Evolutionary conservation across 352 stramenopile species (phyloP), one percentile per base, ranked within the genome.

Genomic region (Elongisporangium senticosum): DNA sequence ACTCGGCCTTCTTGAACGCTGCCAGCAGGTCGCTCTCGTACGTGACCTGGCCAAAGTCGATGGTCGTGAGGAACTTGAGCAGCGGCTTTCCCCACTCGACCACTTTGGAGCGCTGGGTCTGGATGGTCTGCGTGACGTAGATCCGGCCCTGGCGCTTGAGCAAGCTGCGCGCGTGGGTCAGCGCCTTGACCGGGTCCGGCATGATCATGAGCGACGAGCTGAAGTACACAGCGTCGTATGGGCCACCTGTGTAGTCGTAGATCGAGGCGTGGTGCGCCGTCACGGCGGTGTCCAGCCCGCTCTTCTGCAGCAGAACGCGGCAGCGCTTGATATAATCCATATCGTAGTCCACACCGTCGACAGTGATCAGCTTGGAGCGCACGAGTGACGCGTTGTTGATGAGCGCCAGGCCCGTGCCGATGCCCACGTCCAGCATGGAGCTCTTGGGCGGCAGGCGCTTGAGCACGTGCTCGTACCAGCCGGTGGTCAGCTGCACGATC

Each of bases 121-220:
- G 91, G 74, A 96, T 96, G 24, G 91, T 98, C 65, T 97, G 90
- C 39, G 91, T 97, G 49, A 96, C 80, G 74, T 95, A 96, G 26
- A 97, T 71, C 4, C 58, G 63, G 13, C 86, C 87, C 24, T 65
- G 67, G 23, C 74, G 70, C 58, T 79, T 75, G 8, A 96, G 64
- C 65, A 96, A 89, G 37, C 53, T 52, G 8, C 73, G 65, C 1
- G 70, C 80, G 50, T 93, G 79, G 13, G 76, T 64, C 21, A 97
- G 77, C 53, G 91, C 91, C 56, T 80, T 67, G 19, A 92, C 78
- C 0, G 89, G 84, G 68, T 97, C 87, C 2, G 91, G 91, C 69
- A 98, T 91, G 67, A 98, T 83, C 75, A 93, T 95, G 47, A 97
- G 87, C 28, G 89, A 97, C 43, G 87, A 90, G 59, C 83, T 96